Evolutionary conservation across 768 basidiomycete genomes (phyloP).

Genomic region (Pisolithus marmoratus): DNA sequence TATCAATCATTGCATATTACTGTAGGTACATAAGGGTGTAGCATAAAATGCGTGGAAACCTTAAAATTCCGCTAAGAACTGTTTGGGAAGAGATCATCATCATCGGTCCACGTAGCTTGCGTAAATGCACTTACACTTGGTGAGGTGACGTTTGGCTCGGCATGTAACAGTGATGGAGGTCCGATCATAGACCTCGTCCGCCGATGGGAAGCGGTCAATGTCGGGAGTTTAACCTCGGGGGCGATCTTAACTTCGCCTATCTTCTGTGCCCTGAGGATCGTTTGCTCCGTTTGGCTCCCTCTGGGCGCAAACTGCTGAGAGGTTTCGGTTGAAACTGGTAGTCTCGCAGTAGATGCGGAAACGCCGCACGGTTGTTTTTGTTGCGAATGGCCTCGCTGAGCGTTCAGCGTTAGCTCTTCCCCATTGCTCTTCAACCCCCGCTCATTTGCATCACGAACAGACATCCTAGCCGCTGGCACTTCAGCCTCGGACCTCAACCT

Average conservation of each 20-base stretch:
- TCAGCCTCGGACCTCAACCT: conserved; percentile 5
- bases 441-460: background rate
- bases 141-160: background rate
- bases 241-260: background rate
- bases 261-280: background rate
- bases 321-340: too few relatives aligned
- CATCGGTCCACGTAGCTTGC: too few relatives aligned
- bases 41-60: background rate
- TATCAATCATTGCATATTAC: background rate
- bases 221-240: background rate
- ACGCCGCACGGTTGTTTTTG: background rate
- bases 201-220: conserved; percentile 10
- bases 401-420: background rate
- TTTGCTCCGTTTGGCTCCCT: too few relatives aligned
- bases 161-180: conserved; percentile 10
- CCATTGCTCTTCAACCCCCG: background rate
- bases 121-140: background rate
- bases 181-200: conserved; percentile 25
- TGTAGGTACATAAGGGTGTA: background rate
- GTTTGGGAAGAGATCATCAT: background rate
- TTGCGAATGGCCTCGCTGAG: background rate
- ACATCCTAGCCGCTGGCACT: background rate
- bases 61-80: conserved; percentile 9
- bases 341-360: background rate
- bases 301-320: too few relatives aligned